Conservation (phyloP, 78 protist genomes). For the Protostelium mycophagum region DNA sequence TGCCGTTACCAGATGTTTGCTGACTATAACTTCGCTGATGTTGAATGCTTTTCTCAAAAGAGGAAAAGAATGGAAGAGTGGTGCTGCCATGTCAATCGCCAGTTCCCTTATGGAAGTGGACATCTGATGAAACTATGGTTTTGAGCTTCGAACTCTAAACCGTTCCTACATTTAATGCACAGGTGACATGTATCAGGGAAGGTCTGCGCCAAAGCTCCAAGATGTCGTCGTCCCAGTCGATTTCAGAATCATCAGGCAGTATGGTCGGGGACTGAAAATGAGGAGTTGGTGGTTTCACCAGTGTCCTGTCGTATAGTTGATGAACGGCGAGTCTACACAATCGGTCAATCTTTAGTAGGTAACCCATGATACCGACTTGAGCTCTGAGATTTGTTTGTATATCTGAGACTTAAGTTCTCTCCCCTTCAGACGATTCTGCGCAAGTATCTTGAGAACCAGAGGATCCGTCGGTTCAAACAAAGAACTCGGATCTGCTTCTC, state of each 20-base stretch:
- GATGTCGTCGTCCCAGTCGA: neutral
- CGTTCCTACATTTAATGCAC: neutral
- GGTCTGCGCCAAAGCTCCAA: neutral
- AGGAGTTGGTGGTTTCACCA: neutral
- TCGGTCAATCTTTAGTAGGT: neutral
- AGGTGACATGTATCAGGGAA: neutral
- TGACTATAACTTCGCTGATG: neutral
- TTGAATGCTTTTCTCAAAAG: neutral
- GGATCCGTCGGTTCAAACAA: neutral
- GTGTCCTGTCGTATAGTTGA: neutral
- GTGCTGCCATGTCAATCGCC: neutral
- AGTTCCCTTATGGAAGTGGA: neutral
- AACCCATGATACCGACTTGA: neutral
- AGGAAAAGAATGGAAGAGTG: neutral
- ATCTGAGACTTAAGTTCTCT: neutral
- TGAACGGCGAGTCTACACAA: neutral
- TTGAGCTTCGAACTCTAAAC: neutral
- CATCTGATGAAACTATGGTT: neutral
- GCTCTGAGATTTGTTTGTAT: neutral
- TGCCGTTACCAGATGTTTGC: neutral
- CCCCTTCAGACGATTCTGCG: neutral
- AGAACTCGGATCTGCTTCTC: neutral
- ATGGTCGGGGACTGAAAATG: neutral
- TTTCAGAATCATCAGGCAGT: neutral
- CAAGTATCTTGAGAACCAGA: neutral